A percentile compares a stretch with the other conserved stretches of the same genome.
phyloP scores from a whole-genome alignment of 108 stramenopile genomes.

The Conticribra weissflogii region DNA sequence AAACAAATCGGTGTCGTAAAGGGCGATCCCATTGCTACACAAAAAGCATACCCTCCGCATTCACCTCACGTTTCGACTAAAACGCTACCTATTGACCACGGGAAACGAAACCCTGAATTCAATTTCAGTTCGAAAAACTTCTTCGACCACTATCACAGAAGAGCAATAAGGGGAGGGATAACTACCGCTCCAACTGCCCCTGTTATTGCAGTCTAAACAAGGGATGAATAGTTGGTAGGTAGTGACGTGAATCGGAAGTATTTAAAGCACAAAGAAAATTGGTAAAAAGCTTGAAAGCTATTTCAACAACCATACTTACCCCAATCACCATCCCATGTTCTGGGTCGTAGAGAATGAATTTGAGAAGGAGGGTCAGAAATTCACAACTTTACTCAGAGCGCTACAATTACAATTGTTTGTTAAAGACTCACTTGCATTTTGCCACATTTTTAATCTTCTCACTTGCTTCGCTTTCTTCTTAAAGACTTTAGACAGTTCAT shows the following conservation, averaged over 20 bases:
- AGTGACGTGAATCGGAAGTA: neutral
- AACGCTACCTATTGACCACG: no score
- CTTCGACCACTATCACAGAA: no score
- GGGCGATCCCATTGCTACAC: no score
- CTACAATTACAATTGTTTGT: no score
- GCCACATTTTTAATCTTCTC: conserved; percentile 60
- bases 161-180: conserved; percentile 66
- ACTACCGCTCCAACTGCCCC: conserved; percentile 59
- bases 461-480: conserved; percentile 59
- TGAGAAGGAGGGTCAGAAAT: neutral
- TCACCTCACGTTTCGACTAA: no score
- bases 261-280: no score
- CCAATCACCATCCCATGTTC: conserved; percentile 70
- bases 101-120: no score
- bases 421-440: conserved; percentile 63
- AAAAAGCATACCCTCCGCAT: no score
- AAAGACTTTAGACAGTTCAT: conserved; percentile 64
- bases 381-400: no score
- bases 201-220: conserved; percentile 54
- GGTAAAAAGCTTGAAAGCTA: no score
- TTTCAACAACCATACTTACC: neutral
- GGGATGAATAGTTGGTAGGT: neutral
- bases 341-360: neutral
- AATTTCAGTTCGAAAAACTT: no score
- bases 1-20: no score